These are phyloP conservation scores for Geotrichum klebahnii DNA, from an alignment of 1,139 yeast species.

Conservation along the genomic window DNA sequence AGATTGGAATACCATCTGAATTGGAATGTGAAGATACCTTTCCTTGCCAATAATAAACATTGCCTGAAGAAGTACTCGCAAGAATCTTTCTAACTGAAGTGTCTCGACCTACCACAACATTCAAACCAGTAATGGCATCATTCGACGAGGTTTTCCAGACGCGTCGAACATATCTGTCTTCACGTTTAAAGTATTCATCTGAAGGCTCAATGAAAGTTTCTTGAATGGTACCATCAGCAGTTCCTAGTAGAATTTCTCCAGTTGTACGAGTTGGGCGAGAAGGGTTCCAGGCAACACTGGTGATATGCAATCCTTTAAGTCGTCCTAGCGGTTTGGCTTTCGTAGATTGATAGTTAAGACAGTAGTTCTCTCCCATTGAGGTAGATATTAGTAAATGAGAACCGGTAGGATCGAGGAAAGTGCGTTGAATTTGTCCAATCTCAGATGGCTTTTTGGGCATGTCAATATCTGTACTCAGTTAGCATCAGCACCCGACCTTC, in stretches of 20 bases:
- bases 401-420: slow-evolving; percentile 51
- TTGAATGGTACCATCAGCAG: slow-evolving; percentile 45
- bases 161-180: slow-evolving; percentile 43
- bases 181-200: slow-evolving; percentile 44
- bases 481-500: background rate
- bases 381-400: slow-evolving; percentile 49
- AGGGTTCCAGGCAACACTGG: slow-evolving; percentile 46
- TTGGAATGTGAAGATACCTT: slow-evolving; percentile 27
- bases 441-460: slow-evolving; percentile 34
- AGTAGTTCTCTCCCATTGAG: slow-evolving; percentile 45
- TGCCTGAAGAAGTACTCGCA: slow-evolving; percentile 40
- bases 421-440: slow-evolving; percentile 37
- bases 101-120: slow-evolving; percentile 28
- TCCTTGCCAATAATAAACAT: slow-evolving; percentile 44
- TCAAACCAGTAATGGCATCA: slow-evolving; percentile 40
- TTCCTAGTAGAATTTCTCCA: slow-evolving; percentile 50
- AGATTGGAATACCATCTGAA: slow-evolving; percentile 34
- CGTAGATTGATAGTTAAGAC: slow-evolving; percentile 41
- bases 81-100: slow-evolving; percentile 33
- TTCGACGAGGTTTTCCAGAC: slow-evolving; percentile 39
- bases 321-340: slow-evolving; percentile 43
- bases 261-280: slow-evolving; percentile 41
- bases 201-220: slow-evolving; percentile 47
- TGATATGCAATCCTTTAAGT: slow-evolving; percentile 44
- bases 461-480: slow-evolving; percentile 32